Evolutionary conservation across 75 land plant genomes (phyloP).

Genomic region (Adiantum capillusveneris): DNA sequence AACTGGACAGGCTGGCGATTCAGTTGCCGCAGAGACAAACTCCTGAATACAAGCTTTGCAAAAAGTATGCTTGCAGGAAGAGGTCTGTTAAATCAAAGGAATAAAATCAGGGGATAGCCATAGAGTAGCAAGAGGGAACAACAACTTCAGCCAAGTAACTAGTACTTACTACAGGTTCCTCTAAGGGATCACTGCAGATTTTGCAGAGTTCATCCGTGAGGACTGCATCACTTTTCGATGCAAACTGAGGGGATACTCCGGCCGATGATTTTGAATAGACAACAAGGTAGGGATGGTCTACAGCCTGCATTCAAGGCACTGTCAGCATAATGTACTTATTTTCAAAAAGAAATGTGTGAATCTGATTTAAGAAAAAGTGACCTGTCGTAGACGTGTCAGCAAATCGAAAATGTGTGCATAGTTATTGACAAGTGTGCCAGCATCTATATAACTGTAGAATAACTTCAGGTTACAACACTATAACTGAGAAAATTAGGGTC

Average conservation of each 20-base stretch:
- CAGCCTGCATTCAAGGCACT: slow-evolving; percentile 45
- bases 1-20: slow-evolving; percentile 44
- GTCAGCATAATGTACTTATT: neutral
- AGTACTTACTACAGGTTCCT: slow-evolving; percentile 64
- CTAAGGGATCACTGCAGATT: slow-evolving; percentile 50
- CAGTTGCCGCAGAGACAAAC: slow-evolving; percentile 26
- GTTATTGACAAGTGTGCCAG: slow-evolving; percentile 79
- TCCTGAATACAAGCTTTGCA: slow-evolving; percentile 70
- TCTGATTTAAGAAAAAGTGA: slow-evolving; percentile 1
- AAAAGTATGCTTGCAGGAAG: slow-evolving; percentile 61
- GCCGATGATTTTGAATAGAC: slow-evolving; percentile 41
- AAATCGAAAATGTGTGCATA: slow-evolving; percentile 98
- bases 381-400: slow-evolving; percentile 85
- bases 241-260: neutral
- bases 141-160: no score
- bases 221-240: neutral
- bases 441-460: slow-evolving; percentile 54
- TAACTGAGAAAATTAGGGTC: no score
- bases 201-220: slow-evolving; percentile 31
- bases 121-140: no score
- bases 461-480: no score
- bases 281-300: slow-evolving; percentile 93
- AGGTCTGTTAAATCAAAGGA: slow-evolving; percentile 32
- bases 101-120: neutral
- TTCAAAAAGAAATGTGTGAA: no score